Evolutionary conservation across 1,284 basidiomycete genomes (phyloP), one percentile per base, ranked within the genome.

Genomic region (Boletus subluridellus): DNA sequence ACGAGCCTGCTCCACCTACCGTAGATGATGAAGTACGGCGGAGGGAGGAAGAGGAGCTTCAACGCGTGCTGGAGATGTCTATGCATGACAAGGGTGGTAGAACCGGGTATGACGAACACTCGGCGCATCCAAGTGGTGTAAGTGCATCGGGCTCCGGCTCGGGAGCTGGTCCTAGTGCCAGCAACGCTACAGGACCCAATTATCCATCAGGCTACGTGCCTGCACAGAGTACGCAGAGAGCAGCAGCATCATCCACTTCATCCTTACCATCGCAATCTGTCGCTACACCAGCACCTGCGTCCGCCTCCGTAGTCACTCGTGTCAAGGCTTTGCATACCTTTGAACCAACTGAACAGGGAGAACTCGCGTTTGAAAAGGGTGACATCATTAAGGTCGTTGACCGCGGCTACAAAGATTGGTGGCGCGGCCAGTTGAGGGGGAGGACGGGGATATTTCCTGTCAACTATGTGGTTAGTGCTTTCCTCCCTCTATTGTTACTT

Each of bases 391-490:
- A 95, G 66, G 96, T 98, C 15, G 86, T 99, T 11, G 95, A 98
- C 73, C 86, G 93, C 45, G 92, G 91, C 30, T 98, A 98, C 76
- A 91, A 95, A 69, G 94, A 98, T 72, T 99, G 97, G 97, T 99
- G 96, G 95, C 80, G 94, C 49, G 97, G 97, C 2, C 95, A 98
- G 66, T 76, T 95, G 42, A 90, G 90, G 65, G 95, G 95, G 1
- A 81, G 92, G 60, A 95, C 94, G 9, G 97, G 97, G 14, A 99
- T 99, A 60, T 99, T 99, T 75, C 96, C 97, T 0, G 93, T 98
- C 42, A 98, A 97, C 70, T 98, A 98, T 76, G 94, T 99, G 64
- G 91, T 92, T 67, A 32, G 88, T 80, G 12, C 57, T 48, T 52
- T 49, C 15, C 24, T 49, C 41, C 15, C 24, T 34, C 41, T 24